Conservation (phyloP, 2,329 filamentous ascomycete genomes). For the Pseudocercospora macadamiae region DNA sequence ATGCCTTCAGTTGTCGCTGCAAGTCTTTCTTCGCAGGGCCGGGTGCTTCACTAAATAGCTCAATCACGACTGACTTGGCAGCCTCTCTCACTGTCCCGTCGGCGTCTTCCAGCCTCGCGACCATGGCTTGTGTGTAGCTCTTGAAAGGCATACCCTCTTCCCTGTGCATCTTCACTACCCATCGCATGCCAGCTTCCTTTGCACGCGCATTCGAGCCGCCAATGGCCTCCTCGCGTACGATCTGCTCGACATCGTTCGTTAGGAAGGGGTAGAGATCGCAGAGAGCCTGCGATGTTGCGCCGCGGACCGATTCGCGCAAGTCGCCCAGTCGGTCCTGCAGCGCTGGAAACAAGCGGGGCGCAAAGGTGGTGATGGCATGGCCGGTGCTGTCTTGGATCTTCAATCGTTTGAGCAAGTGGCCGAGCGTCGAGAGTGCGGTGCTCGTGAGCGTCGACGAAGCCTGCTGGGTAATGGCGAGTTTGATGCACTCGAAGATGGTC, state of each 20-base stretch:
- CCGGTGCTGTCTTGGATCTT: slow-evolving; percentile 80
- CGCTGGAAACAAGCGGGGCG: slow-evolving; percentile 70
- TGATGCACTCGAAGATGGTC: slow-evolving; percentile 79
- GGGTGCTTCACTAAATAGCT: slow-evolving; percentile 81
- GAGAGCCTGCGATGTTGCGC: slow-evolving; percentile 73
- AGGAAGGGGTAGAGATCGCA: slow-evolving; percentile 74
- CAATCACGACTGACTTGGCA: slow-evolving; percentile 80
- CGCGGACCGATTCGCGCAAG: slow-evolving; percentile 80
- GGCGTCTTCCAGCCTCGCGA: slow-evolving; percentile 86
- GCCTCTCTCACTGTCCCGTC: slow-evolving; percentile 84
- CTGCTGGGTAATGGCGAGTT: slow-evolving; percentile 72
- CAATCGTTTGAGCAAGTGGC: slow-evolving; percentile 83
- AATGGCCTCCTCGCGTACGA: slow-evolving; percentile 77
- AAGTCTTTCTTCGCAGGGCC: slow-evolving; percentile 84
- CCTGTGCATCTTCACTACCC: slow-evolving; percentile 84
- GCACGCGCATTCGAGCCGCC: slow-evolving; percentile 78
- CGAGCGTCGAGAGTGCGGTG: slow-evolving; percentile 83
- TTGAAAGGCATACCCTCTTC: slow-evolving; percentile 80
- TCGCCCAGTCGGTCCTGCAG: slow-evolving; percentile 86
- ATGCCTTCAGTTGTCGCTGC: slow-evolving; percentile 80
- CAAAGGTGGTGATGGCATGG: slow-evolving; percentile 66
- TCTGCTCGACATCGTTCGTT: slow-evolving; percentile 74
- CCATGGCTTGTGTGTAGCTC: slow-evolving; percentile 77
- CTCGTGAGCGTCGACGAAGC: slow-evolving; percentile 74
- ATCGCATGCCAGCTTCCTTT: slow-evolving; percentile 82